Percentiles rank a stretch among this genome's conserved stretches.
phyloP scores from a whole-genome alignment of 2,329 filamentous ascomycete species.

The Colletotrichum magnum region DNA sequence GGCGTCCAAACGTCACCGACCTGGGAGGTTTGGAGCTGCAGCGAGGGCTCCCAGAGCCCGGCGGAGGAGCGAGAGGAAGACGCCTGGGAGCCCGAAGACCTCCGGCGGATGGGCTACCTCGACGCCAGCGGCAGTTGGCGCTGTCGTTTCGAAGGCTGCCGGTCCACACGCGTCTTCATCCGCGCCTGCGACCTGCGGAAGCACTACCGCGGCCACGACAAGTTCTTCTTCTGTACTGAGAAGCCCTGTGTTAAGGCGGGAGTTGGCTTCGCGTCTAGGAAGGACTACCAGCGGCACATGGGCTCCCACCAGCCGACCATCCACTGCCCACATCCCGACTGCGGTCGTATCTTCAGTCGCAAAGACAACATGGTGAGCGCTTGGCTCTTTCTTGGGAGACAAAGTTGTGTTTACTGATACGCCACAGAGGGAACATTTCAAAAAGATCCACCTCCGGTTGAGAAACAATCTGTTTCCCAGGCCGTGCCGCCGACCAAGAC shows the following conservation, averaged over 20 bases:
- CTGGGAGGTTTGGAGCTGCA: constrained; percentile 14
- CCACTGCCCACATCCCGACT: constrained; percentile 22
- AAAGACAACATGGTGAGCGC: constrained; percentile 25
- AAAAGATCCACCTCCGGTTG: constrained; percentile 16
- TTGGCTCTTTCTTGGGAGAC: fast-evolving
- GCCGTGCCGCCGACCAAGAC: constrained; percentile 17
- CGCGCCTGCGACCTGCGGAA: constrained; percentile 31
- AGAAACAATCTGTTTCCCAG: constrained; percentile 27
- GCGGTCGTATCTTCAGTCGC: constrained; percentile 24
- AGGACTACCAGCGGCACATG: constrained; percentile 31
- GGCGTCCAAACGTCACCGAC: neutral
- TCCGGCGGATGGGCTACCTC: constrained; percentile 31
- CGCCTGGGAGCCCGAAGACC: constrained; percentile 22
- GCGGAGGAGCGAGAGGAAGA: constrained; percentile 20
- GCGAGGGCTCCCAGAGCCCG: constrained; percentile 11
- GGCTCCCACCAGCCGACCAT: constrained; percentile 28
- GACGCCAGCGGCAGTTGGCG: constrained; percentile 29
- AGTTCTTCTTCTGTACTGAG: constrained; percentile 32
- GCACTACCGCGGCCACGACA: constrained; percentile 28
- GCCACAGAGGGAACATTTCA: constrained; percentile 26
- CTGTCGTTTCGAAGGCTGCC: constrained; percentile 15
- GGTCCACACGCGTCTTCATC: constrained; percentile 15
- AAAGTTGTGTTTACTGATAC: neutral
- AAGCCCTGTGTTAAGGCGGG: constrained; percentile 18
- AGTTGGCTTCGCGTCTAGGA: constrained; percentile 23